These are phyloP conservation scores for Chalciporus piperatus DNA, from an alignment of 768 basidiomycete genomes.

Conservation along the genomic window DNA sequence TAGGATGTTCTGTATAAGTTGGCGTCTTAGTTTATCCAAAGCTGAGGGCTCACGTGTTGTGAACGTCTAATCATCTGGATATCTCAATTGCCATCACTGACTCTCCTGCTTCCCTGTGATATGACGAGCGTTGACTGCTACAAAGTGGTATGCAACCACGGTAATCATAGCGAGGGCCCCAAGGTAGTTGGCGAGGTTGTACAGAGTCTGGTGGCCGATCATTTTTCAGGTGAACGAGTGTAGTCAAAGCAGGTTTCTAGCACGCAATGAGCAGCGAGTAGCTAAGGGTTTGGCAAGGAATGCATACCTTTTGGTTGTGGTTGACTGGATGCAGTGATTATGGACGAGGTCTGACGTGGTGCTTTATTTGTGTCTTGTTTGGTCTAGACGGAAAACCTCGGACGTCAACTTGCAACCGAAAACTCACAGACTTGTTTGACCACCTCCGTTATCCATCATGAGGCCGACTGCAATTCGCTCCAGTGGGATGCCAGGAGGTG, in stretches of 20 bases:
- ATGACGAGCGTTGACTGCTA: conserved; percentile 75
- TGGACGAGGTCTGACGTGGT: conserved; percentile 1
- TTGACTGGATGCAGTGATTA: conserved; percentile 1
- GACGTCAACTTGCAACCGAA: not conserved
- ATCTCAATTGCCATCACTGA: not conserved
- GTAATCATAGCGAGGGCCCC: conserved; percentile 85
- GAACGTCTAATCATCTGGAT: too few relatives aligned
- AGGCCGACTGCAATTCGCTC: conserved; percentile 48
- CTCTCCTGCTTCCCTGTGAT: conserved; percentile 28
- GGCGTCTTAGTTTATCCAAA: too few relatives aligned
- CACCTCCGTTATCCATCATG: conserved; percentile 41
- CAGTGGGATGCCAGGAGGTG: conserved; percentile 84
- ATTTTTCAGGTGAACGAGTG: conserved; percentile 37
- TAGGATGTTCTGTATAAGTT: not conserved
- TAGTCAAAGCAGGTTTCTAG: not conserved
- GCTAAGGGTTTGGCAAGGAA: not conserved
- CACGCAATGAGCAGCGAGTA: not conserved
- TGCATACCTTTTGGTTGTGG: conserved; percentile 16
- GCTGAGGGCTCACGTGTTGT: too few relatives aligned
- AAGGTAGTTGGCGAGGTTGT: conserved; percentile 77
- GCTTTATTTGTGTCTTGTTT: conserved; percentile 32
- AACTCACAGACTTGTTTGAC: too few relatives aligned
- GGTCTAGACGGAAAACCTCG: conserved; percentile 31
- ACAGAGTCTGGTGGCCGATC: conserved; percentile 81
- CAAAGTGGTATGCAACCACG: conserved; percentile 86